Base-by-base conservation (phyloP, 2,329 filamentous ascomycete species). In the Emergomyces orientalis region DNA sequence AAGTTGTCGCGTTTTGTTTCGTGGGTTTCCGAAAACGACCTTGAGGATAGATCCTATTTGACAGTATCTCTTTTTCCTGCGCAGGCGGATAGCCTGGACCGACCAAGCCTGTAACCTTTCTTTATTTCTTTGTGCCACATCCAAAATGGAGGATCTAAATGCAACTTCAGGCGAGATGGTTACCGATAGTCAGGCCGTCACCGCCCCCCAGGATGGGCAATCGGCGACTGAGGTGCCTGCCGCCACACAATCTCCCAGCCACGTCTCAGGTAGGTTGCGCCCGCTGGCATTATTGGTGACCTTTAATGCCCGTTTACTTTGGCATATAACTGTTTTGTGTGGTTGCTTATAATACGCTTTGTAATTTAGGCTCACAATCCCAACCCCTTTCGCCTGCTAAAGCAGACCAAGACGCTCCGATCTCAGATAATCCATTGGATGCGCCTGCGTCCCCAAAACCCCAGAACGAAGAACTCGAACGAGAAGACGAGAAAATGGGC, bases 401-500 rank as follows among this genome's bases (percentile, higher is more conserved):
- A 60, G 70, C 69, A 39, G 66, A 54, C 55, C 70, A 74, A 61
- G 67, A 70, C 45, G 60, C 62, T 39, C 47, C 69, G 51, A 73
- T 75, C 62, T 83, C 82, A 43, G 86, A 88, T 71, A 88, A 87
- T 71, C 84, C 85, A n/a, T 79, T 88, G 69, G 86, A 91, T 78
- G 86, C 86, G 63, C 86, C 87, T 49, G 81, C 84, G 64, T 87
- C 82, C 58, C 86, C 86, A 43, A 82, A 82, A 65, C 80, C 82
- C 59, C 84, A 89, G 69, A 83, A 83, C 65, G 82, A 81, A 61
- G 79, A 82, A 65, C 82, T 66, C 75, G 83, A 79, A 59, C 73
- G 67, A 64, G 87, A 88, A 68, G 90, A 94, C 71, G 88, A 91
- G 72, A 90, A 92, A 69, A 93, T 93, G 89, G 87, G 83, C 63